These are phyloP conservation scores for Xylaria sp. DNA, from an alignment of 2,329 filamentous ascomycete genomes.

Conservation along the genomic window DNA sequence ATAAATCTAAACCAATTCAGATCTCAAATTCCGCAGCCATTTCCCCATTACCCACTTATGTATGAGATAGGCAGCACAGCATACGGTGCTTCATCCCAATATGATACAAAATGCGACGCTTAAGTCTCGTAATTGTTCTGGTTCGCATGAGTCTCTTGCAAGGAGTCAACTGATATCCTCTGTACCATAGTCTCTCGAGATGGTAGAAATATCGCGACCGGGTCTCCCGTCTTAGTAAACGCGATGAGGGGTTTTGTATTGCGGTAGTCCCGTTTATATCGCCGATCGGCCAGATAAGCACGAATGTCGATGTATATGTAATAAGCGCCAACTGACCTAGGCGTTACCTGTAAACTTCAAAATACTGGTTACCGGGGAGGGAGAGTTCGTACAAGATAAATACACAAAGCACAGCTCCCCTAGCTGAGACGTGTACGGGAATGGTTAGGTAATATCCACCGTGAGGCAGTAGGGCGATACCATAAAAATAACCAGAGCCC, in stretches of 20 bases:
- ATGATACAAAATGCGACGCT: too few species aligned
- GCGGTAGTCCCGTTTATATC: slow-evolving; percentile 1
- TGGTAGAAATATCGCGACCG: not conserved
- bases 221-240: not conserved
- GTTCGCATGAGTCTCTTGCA: not conserved
- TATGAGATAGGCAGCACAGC: too few species aligned
- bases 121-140: too few species aligned
- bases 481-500: rapidly evolving
- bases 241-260: slow-evolving; percentile 1
- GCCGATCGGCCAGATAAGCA: not conserved
- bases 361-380: not conserved
- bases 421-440: too few species aligned
- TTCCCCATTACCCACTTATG: too few species aligned
- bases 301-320: not conserved
- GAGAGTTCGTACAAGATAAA: not conserved
- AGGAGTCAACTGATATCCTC: slow-evolving; percentile 9
- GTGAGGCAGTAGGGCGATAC: too few species aligned
- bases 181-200: not conserved
- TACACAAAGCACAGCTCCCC: not conserved
- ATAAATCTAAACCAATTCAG: too few species aligned
- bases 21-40: too few species aligned
- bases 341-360: not conserved
- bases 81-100: too few species aligned
- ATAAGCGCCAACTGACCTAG: not conserved
- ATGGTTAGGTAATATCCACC: too few species aligned